These are phyloP conservation scores for Xylaria sp. DNA, from an alignment of 2,329 filamentous ascomycete species.

Conservation along the genomic window DNA sequence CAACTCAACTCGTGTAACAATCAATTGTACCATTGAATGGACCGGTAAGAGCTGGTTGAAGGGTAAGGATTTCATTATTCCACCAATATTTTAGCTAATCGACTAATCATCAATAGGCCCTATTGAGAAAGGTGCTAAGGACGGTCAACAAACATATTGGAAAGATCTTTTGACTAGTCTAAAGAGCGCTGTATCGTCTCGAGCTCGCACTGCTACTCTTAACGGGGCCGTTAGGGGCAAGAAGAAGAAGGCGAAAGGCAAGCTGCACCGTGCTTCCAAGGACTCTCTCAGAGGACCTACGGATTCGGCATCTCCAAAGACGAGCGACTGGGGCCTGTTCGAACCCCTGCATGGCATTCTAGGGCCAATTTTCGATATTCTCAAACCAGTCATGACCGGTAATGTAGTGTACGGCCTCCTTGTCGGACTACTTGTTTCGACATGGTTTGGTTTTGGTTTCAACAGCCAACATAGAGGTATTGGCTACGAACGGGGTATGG, in stretches of 20 bases:
- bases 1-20: constrained; percentile 84
- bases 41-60: constrained; percentile 98
- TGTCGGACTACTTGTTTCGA: constrained; percentile 76
- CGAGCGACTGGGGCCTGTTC: constrained; percentile 78
- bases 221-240: constrained; percentile 66
- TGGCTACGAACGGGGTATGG: constrained; percentile 54
- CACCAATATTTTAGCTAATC: background rate
- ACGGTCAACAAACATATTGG: constrained; percentile 86
- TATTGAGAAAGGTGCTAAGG: constrained; percentile 94
- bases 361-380: constrained; percentile 74
- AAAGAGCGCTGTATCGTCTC: constrained; percentile 76
- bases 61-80: constrained; percentile 64
- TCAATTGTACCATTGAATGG: constrained; percentile 95
- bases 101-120: constrained; percentile 70
- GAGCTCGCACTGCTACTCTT: constrained; percentile 62
- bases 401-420: constrained; percentile 83
- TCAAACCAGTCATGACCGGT: constrained; percentile 77
- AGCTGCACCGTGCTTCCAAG: constrained; percentile 58
- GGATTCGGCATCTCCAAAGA: constrained; percentile 56
- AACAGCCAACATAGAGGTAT: constrained; percentile 53
- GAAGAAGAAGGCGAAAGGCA: constrained; percentile 69
- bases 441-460: constrained; percentile 76
- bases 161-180: constrained; percentile 82
- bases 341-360: constrained; percentile 79
- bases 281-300: constrained; percentile 53